Evolutionary conservation across 331 rosid genomes (phyloP).

Genomic region (Erythrophleum ivorense): DNA sequence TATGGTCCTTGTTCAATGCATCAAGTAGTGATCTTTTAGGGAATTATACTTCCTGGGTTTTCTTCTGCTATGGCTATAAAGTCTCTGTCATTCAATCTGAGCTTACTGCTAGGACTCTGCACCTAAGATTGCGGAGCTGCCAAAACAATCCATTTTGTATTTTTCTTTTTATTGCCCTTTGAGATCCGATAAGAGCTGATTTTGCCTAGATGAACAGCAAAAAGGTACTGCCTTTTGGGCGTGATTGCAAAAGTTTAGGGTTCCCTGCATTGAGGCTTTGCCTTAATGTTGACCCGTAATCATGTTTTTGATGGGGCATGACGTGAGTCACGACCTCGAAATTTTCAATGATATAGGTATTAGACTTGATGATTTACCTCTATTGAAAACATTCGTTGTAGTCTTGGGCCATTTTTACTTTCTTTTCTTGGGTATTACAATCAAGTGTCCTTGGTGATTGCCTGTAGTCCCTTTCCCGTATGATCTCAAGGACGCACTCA

Average conservation of each 20-base stretch:
- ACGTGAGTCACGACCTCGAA: not conserved
- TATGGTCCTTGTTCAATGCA: slow-evolving; percentile 1
- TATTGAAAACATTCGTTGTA: not conserved
- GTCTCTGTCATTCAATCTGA: not conserved
- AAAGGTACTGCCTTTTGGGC: slow-evolving; percentile 15
- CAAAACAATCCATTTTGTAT: not conserved
- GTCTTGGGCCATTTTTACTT: too few species aligned
- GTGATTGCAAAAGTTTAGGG: not conserved
- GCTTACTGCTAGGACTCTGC: not conserved
- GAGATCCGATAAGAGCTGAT: not conserved
- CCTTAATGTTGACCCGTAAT: not conserved
- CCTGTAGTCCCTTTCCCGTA: too few species aligned
- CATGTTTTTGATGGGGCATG: slow-evolving; percentile 11
- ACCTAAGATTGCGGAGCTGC: not conserved
- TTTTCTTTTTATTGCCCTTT: slow-evolving; percentile 13
- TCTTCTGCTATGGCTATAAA: slow-evolving; percentile 4
- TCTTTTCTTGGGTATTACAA: too few species aligned
- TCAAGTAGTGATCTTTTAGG: not conserved
- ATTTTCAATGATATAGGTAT: not conserved
- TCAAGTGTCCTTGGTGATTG: too few species aligned
- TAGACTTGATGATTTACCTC: slow-evolving; percentile 14
- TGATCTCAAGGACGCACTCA: not conserved
- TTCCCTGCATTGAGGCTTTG: not conserved
- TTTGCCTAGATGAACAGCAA: slow-evolving; percentile 19
- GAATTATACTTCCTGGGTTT: not conserved